These are phyloP conservation scores for Cladosporium austrohemisphaericum DNA, from an alignment of 2,329 filamentous ascomycete genomes.

Conservation along the genomic window DNA sequence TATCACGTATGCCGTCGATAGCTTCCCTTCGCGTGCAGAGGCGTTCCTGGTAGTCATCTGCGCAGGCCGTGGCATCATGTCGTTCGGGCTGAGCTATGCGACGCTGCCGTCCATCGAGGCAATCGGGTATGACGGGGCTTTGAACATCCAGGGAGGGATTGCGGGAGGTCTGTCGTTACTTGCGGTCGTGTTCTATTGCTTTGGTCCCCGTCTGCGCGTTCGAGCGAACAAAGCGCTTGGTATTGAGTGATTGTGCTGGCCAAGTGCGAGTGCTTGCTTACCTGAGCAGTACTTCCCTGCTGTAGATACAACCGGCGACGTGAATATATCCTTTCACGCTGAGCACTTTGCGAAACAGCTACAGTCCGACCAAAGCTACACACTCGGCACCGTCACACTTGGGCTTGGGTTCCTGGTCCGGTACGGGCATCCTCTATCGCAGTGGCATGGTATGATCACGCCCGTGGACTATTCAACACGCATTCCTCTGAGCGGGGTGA, in stretches of 20 bases:
- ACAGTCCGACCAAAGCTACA: no score
- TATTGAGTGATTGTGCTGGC: neutral
- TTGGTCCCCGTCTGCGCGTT: neutral
- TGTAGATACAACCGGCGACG: no score
- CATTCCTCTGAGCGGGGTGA: no score
- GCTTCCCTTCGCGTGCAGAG: slow-evolving; percentile 40
- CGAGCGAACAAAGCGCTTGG: neutral
- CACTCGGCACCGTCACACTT: no score
- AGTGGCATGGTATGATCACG: no score
- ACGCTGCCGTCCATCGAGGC: slow-evolving; percentile 29
- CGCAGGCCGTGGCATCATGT: slow-evolving; percentile 43
- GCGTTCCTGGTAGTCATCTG: slow-evolving; percentile 44
- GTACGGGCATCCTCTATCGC: no score
- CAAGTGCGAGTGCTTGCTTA: no score
- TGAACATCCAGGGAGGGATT: slow-evolving; percentile 14
- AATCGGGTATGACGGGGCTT: slow-evolving; percentile 29
- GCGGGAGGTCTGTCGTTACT: neutral
- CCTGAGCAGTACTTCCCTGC: no score
- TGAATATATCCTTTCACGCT: no score
- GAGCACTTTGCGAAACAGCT: no score
- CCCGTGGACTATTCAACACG: no score
- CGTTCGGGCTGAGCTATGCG: slow-evolving; percentile 40
- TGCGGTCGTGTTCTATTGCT: neutral
- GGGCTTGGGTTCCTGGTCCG: no score
- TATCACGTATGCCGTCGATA: slow-evolving; percentile 43